These are phyloP conservation scores for Cutaneotrichosporon mucoides DNA, from an alignment of 1,284 basidiomycete genomes.

Conservation along the genomic window DNA sequence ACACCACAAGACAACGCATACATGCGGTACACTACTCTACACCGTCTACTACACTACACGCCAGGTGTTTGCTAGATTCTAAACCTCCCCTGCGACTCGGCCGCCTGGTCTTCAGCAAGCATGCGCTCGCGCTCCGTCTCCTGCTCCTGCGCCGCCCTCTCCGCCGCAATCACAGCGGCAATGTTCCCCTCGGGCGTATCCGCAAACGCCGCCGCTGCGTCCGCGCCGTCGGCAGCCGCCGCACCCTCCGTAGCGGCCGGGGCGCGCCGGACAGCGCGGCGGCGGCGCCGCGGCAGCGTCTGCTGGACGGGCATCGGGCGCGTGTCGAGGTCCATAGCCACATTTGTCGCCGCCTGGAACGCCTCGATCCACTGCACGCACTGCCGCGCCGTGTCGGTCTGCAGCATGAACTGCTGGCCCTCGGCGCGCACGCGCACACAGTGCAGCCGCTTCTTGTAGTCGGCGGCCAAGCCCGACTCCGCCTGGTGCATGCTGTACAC, in stretches of 20 bases:
- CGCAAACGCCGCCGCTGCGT: constrained; percentile 9
- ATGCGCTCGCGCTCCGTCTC: constrained; percentile 41
- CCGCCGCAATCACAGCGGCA: constrained; percentile 36
- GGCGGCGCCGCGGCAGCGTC: constrained; percentile 51
- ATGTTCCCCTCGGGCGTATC: constrained; percentile 41
- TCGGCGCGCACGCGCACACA: constrained; percentile 90
- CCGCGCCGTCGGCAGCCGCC: constrained; percentile 14
- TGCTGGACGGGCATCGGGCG: constrained; percentile 79
- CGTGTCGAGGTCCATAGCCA: constrained; percentile 84
- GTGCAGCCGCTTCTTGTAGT: constrained; percentile 90
- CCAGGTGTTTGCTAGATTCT: not conserved
- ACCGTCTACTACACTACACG: not conserved
- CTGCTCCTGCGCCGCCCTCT: constrained; percentile 25
- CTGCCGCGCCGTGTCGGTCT: constrained; percentile 76
- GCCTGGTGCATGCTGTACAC: constrained; percentile 83
- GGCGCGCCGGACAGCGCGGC: constrained; percentile 37
- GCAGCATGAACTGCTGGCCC: constrained; percentile 94
- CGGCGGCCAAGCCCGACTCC: constrained; percentile 89
- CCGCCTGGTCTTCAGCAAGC: constrained; percentile 47
- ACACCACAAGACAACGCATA: too few species aligned
- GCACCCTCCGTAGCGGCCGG: not conserved
- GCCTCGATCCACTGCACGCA: constrained; percentile 97
- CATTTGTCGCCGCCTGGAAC: constrained; percentile 89
- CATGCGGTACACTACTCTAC: not conserved
- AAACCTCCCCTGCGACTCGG: not conserved